A percentile compares a stretch with the other conserved stretches of the same genome.
phyloP scores from a whole-genome alignment of 2,329 filamentous ascomycete genomes.

The Aureobasidium sp. region DNA sequence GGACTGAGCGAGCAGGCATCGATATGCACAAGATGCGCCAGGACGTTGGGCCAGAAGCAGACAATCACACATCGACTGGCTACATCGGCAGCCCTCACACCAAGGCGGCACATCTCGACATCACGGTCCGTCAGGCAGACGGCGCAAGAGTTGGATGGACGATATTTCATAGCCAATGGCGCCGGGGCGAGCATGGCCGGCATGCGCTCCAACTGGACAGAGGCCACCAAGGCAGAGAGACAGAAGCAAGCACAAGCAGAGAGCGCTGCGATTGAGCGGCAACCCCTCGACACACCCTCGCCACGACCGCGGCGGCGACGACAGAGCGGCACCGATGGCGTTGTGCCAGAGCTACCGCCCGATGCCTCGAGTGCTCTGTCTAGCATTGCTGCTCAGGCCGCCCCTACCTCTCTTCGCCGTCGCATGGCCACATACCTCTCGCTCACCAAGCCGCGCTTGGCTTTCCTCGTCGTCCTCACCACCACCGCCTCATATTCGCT shows the following conservation, averaged over 20 bases:
- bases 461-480: slow-evolving; percentile 82
- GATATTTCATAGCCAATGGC: slow-evolving; percentile 32
- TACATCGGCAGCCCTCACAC: slow-evolving; percentile 18
- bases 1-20: neutral
- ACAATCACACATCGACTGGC: slow-evolving; percentile 16
- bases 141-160: slow-evolving; percentile 24
- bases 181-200: slow-evolving; percentile 18
- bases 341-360: slow-evolving; percentile 36
- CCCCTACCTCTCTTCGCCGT: slow-evolving; percentile 53
- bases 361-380: slow-evolving; percentile 58
- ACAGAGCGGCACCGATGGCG: slow-evolving; percentile 18
- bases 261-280: neutral
- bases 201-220: slow-evolving; percentile 6
- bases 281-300: slow-evolving; percentile 20
- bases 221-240: neutral
- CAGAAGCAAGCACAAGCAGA: neutral
- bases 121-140: slow-evolving; percentile 13
- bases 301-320: slow-evolving; percentile 30
- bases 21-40: slow-evolving; percentile 26
- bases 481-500: slow-evolving; percentile 87
- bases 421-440: slow-evolving; percentile 75
- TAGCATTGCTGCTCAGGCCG: slow-evolving; percentile 49
- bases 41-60: slow-evolving; percentile 20
- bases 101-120: slow-evolving; percentile 21
- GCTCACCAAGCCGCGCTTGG: slow-evolving; percentile 90